phyloP scores from a whole-genome alignment of 768 basidiomycete species.

The Podaxis sp. region DNA sequence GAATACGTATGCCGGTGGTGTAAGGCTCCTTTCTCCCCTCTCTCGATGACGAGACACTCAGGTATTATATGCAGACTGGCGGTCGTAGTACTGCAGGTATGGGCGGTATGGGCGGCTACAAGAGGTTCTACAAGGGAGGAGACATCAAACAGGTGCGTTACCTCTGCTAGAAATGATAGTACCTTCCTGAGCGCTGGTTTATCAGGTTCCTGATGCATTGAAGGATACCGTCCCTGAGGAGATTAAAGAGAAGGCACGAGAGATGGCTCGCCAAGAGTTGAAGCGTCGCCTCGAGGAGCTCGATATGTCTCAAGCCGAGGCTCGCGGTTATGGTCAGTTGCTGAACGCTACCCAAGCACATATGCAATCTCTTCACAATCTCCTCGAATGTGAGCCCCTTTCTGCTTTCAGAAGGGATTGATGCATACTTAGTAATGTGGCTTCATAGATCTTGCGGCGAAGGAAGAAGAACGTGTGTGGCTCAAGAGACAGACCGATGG shows the following conservation, averaged over 20 bases:
- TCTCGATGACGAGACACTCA: background rate
- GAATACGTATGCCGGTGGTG: slow-evolving; percentile 66
- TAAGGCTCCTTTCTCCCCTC: slow-evolving; percentile 27
- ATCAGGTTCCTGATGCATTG: slow-evolving; percentile 26
- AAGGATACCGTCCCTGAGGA: slow-evolving; percentile 62
- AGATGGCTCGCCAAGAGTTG: slow-evolving; percentile 67
- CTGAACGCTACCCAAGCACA: slow-evolving; percentile 57
- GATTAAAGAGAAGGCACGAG: slow-evolving; percentile 59
- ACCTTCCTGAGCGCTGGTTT: background rate
- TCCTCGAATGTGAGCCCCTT: slow-evolving; percentile 56
- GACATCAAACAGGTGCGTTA: slow-evolving; percentile 56
- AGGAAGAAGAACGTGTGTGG: slow-evolving; percentile 72
- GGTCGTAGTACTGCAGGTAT: slow-evolving; percentile 67
- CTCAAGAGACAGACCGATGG: slow-evolving; percentile 71
- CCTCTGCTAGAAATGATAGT: background rate
- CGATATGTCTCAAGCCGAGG: slow-evolving; percentile 56
- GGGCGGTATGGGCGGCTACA: slow-evolving; percentile 68
- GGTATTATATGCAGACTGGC: slow-evolving; percentile 44
- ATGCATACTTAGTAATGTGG: background rate
- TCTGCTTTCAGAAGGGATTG: background rate
- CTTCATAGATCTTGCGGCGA: slow-evolving; percentile 57
- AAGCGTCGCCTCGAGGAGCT: slow-evolving; percentile 61
- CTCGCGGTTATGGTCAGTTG: slow-evolving; percentile 53
- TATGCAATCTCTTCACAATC: slow-evolving; percentile 56
- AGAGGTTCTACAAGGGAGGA: slow-evolving; percentile 61